Conservation (phyloP, 169 alveolate species). For the Cardiosporidium cionae region DNA sequence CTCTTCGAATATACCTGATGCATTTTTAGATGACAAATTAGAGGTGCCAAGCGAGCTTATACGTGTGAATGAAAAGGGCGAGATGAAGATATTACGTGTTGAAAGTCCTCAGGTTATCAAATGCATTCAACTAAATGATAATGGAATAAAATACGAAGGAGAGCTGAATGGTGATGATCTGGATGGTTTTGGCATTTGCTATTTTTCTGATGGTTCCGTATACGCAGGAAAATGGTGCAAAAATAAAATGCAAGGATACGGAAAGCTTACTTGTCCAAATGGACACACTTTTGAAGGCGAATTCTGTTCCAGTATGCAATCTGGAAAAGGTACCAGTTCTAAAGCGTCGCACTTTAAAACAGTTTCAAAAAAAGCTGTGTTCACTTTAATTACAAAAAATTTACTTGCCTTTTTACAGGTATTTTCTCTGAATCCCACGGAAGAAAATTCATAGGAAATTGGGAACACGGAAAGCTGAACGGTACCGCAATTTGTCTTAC, state of each 20-base stretch:
- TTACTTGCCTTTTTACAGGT: not conserved
- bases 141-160: conserved; percentile 25
- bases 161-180: conserved; percentile 9
- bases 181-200: conserved; percentile 22
- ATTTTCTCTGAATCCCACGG: not conserved
- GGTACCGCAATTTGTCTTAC: not conserved
- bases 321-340: conserved; percentile 21
- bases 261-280: conserved; percentile 16
- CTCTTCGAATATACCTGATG: no score
- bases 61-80: no score
- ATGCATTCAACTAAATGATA: no score
- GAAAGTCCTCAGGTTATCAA: no score
- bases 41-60: no score
- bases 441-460: not conserved
- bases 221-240: conserved; percentile 26
- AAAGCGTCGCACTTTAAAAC: not conserved
- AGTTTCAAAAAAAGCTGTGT: not conserved
- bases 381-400: not conserved
- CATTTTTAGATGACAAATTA: no score
- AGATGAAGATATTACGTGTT: no score
- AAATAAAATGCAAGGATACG: conserved; percentile 20
- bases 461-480: not conserved
- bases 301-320: conserved; percentile 13
- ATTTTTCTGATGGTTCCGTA: conserved; percentile 16
- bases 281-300: conserved; percentile 15